Evolutionary conservation across 2,329 filamentous ascomycete species (phyloP), one percentile per base, ranked within the genome.

Genomic region (Fusarium nurragi): DNA sequence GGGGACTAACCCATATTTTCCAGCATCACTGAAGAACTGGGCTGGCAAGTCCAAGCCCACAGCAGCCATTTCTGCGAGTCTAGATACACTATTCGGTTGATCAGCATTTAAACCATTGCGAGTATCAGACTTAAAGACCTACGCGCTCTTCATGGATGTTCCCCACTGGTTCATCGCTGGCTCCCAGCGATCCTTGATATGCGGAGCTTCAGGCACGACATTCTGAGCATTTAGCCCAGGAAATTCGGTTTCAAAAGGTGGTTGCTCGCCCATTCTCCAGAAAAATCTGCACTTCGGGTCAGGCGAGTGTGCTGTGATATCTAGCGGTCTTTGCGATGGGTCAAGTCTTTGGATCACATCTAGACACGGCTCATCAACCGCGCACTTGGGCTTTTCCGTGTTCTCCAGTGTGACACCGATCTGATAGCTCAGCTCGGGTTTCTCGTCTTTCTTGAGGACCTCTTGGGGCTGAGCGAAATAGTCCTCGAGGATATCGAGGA

Each of bases 251-350:
- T 80, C 73, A 61, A 85, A 86, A 0, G 85, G 84, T 22, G 84
- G 81, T 49, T 65, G 57, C 68, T 86, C 83, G 12, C 77, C 81
- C 83, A 88, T 86, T 60, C 83, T 77, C 86, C 86, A 88, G 74
- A 88, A 88, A 78, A 88, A 88, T 39, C 86, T 80, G 69, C 85
- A 87, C 75, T 88, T 88, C 36, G 86, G 86, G 55, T 88, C 86
- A 0, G 86, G 86, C 25, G 78, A 71, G 71, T 88, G 85, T 8
- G 73, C 84, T n/a, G 75, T 67, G 64, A 88, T 84, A 69, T 88
- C 86, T 10, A 88, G 79, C 4, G 86, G 86, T 36, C 86, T 77
- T 78, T 88, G 84, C 3, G 77, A 77, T 3, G 84, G 84, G 4
- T 78, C 80, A 22, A 88, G 80, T 6, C 85, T 80, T 67, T 78